These are phyloP conservation scores for Elymus sibiricus DNA, from an alignment of 176 grass and related monocot genomes.

Conservation along the genomic window DNA sequence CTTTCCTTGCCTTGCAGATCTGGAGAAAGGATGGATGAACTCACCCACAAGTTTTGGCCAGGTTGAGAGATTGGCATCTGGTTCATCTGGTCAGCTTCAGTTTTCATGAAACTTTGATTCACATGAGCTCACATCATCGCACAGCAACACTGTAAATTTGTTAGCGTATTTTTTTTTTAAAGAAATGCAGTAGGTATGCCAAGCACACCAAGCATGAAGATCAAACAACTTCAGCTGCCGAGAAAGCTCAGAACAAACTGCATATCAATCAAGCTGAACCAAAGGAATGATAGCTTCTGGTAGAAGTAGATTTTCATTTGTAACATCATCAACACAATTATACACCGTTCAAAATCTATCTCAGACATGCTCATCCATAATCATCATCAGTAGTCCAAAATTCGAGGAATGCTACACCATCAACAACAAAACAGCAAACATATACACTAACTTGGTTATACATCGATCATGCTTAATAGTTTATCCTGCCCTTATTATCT, in stretches of 20 bases:
- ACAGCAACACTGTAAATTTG: not conserved
- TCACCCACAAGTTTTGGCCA: not conserved
- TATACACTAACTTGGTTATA: not conserved
- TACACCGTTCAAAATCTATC: not conserved
- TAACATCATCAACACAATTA: not conserved
- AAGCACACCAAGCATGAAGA: not conserved
- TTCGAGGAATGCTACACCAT: not conserved
- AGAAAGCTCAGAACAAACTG: not conserved
- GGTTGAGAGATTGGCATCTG: constrained; percentile 20
- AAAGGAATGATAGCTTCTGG: not conserved
- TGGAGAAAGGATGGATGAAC: constrained; percentile 34
- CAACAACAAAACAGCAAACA: not conserved
- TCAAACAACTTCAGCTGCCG: not conserved
- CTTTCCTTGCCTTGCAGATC: constrained; percentile 44
- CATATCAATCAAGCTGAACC: not conserved
- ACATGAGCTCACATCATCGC: not conserved
- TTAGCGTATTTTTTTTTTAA: not conserved
- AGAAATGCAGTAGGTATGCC: not conserved
- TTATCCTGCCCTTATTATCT: not conserved
- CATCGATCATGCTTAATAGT: not conserved
- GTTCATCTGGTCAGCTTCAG: not conserved
- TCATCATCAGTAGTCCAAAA: not conserved
- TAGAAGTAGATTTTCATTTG: not conserved
- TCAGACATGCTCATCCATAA: not conserved
- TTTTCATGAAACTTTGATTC: constrained; percentile 1